Evolutionary conservation across 805 yeast genomes (phyloP).

Genomic region (Clavispora santaluciae): DNA sequence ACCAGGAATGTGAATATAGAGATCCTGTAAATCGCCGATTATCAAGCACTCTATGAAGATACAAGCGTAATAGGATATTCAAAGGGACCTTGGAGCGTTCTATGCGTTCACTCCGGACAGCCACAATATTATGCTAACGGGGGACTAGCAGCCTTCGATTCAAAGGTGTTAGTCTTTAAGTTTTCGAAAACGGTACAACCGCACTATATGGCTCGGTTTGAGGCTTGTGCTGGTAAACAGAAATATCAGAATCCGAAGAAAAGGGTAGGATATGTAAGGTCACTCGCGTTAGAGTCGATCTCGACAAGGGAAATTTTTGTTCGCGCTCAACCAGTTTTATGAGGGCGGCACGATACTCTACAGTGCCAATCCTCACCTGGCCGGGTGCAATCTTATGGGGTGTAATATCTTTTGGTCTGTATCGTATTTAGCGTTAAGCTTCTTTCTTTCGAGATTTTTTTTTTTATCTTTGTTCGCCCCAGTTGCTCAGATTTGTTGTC

Average conservation of each 20-base stretch:
- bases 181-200: not conserved
- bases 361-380: not conserved
- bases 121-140: not conserved
- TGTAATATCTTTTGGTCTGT: no score
- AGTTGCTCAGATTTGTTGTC: not conserved
- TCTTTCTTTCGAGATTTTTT: no score
- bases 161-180: not conserved
- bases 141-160: not conserved
- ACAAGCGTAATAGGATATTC: not conserved
- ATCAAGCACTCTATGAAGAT: not conserved
- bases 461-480: not conserved
- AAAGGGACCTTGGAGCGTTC: not conserved
- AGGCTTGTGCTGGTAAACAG: not conserved
- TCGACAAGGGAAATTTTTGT: slow-evolving; percentile 5
- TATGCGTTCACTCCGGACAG: not conserved
- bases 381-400: no score
- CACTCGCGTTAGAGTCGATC: not conserved
- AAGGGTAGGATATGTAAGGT: not conserved
- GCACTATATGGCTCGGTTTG: not conserved
- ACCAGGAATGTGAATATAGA: not conserved
- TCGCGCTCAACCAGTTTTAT: slow-evolving; percentile 4
- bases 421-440: no score
- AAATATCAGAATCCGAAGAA: not conserved
- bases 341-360: slow-evolving; percentile 5
- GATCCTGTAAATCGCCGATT: not conserved